Conservation (phyloP, 73 alveolate genomes). For the Durusdinium trenchii region DNA sequence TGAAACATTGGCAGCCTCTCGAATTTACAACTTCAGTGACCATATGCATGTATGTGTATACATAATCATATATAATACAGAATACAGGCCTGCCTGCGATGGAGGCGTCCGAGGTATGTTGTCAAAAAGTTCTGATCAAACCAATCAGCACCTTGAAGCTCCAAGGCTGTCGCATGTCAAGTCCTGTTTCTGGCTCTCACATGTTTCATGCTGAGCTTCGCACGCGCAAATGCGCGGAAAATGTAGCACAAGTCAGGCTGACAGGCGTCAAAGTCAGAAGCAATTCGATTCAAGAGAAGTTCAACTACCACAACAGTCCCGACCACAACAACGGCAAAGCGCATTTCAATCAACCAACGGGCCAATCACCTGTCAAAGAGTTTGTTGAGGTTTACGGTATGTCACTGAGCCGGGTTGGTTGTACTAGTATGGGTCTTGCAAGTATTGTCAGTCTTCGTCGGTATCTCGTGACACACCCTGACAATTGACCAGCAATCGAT, state of each 20-base stretch:
- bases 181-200: not conserved
- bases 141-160: conserved; percentile 87
- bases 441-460: too few relatives aligned
- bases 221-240: conserved; percentile 95
- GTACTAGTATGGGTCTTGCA: too few relatives aligned
- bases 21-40: not conserved
- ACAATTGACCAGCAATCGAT: too few relatives aligned
- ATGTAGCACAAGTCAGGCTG: conserved; percentile 95
- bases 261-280: too few relatives aligned
- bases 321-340: too few relatives aligned
- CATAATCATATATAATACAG: not conserved
- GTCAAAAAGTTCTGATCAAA: conserved; percentile 89
- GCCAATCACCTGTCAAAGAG: too few relatives aligned
- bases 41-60: not conserved
- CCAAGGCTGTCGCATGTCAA: not conserved
- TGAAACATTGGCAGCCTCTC: conserved; percentile 94
- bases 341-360: not conserved
- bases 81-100: conserved; percentile 11
- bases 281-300: too few relatives aligned
- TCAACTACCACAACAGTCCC: too few relatives aligned
- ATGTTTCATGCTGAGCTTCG: not conserved
- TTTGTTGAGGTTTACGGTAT: too few relatives aligned
- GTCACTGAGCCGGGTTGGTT: too few relatives aligned
- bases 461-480: too few relatives aligned
- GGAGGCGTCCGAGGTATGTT: conserved; percentile 81